Evolutionary conservation across 2,329 filamentous ascomycete genomes (phyloP), one percentile per base, ranked within the genome.

Genomic region (Gnomoniopsis smithogilvyi): DNA sequence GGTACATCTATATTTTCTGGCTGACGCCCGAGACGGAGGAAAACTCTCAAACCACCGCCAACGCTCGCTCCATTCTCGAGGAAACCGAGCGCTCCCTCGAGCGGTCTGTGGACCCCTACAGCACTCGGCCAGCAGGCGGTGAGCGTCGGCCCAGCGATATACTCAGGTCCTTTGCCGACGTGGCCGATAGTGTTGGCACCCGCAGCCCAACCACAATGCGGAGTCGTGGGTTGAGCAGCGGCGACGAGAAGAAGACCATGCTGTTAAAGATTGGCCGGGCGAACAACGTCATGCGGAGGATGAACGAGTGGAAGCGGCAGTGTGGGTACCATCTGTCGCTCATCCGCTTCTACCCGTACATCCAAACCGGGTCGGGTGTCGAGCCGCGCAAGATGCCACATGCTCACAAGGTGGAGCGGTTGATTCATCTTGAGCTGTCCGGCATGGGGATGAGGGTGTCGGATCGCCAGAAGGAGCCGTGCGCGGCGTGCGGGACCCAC

Each of bases 1-100:
- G 95, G 41, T 99, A 95, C 76, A 98, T 99, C 65, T 99, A 99
- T 80, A 96, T 99, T 73, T 99, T 98, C 80, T 97, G 94, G 92
- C 81, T 97, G 22, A 97, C 92, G 0, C 87, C 92, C 34, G 79
- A 83, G 38, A 81, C 80, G 2, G 75, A 84, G 8, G 71, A 79
- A 0, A 72, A 82, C 0, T 76, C 80, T 1, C 79, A 84, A 0
- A 79, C 87, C 0, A 77, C 78, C 38, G 87, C 85, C 63, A 78
- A 85, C 47, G 82, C 84, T 21, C 79, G 84, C 10, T 81, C 83
- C 12, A 77, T 90, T 51, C 79, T 88, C 46, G 74, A 79, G 0
- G 81, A 85, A 1, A 76, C 72, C 54, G 59, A 52, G 30, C 59
- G 41, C 34, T 51, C 50, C 14, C 50, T 61, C 15, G 82, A 84